phyloP scores from a whole-genome alignment of 441 rosid species.

The Adansonia madagascariensis region DNA sequence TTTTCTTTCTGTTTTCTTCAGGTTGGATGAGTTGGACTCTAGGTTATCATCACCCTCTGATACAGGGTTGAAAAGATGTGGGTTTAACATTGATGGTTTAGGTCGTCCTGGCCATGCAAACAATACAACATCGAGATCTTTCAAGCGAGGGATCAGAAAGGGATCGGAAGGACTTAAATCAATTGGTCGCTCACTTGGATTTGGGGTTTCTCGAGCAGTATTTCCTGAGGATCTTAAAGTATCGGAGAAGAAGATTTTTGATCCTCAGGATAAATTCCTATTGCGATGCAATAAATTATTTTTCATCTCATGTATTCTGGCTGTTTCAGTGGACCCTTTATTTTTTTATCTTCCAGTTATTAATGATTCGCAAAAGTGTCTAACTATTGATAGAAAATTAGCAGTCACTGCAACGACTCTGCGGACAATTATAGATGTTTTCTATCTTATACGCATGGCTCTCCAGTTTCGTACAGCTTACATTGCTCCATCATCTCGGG shows the following conservation, averaged over 20 bases:
- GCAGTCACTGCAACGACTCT: constrained; percentile 72
- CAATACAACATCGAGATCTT: constrained; percentile 67
- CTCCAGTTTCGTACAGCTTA: constrained; percentile 95
- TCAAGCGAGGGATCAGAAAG: constrained; percentile 72
- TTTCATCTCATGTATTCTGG: constrained; percentile 76
- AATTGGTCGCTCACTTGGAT: constrained; percentile 88
- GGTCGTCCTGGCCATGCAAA: constrained; percentile 47
- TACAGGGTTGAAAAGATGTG: constrained; percentile 59
- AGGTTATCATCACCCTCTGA: constrained; percentile 70
- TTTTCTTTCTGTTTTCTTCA: constrained; percentile 36
- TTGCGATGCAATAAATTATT: constrained; percentile 77
- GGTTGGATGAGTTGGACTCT: constrained; percentile 96
- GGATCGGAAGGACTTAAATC: constrained; percentile 96
- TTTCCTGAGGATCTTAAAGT: constrained; percentile 94
- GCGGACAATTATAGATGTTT: constrained; percentile 73
- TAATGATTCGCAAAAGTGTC: constrained; percentile 49
- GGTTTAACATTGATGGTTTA: constrained; percentile 69
- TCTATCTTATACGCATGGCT: constrained; percentile 86
- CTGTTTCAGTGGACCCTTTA: constrained; percentile 87
- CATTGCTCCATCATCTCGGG: constrained; percentile 94
- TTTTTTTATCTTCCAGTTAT: constrained; percentile 93
- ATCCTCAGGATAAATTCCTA: constrained; percentile 92
- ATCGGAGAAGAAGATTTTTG: constrained; percentile 83
- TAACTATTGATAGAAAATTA: constrained; percentile 72
- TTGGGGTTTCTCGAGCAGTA: constrained; percentile 88